Evolutionary conservation across 2,329 filamentous ascomycete genomes (phyloP).

Genomic region (Clonostachys byssicola): DNA sequence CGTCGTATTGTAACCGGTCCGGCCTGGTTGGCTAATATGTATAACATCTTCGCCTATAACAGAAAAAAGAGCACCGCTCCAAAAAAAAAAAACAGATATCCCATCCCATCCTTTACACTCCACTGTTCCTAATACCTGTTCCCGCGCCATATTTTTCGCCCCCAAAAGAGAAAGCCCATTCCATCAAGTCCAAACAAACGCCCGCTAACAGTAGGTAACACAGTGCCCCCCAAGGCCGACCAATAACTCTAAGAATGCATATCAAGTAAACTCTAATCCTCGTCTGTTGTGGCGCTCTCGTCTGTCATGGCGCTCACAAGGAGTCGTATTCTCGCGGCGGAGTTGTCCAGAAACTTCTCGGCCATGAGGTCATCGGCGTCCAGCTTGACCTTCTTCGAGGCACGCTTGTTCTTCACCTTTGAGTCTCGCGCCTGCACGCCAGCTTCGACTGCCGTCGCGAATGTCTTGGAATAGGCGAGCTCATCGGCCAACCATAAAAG

Average conservation of each 20-base stretch:
- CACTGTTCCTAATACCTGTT: not conserved
- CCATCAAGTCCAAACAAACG: not conserved
- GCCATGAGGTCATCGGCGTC: conserved; percentile 34
- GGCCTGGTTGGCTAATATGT: no score
- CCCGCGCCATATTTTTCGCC: not conserved
- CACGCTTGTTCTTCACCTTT: conserved; percentile 38
- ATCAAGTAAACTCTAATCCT: conserved; percentile 3
- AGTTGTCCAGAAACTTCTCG: conserved; percentile 35
- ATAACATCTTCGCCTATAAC: not conserved
- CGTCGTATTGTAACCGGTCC: no score
- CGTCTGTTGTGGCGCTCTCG: conserved; percentile 14
- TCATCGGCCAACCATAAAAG: conserved; percentile 35
- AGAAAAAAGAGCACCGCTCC: not conserved
- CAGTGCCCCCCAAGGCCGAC: no score
- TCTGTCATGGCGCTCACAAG: conserved; percentile 13
- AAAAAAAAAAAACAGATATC: not conserved
- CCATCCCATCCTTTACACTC: not conserved
- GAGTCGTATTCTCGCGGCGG: conserved; percentile 32
- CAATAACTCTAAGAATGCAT: not conserved
- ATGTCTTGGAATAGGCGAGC: conserved; percentile 19
- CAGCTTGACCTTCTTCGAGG: conserved; percentile 10
- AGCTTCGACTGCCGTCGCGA: conserved; percentile 33
- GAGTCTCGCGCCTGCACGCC: conserved; percentile 44
- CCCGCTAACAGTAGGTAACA: no score
- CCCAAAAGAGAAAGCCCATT: conserved; percentile 1